These are phyloP conservation scores for Ustilago hordei DNA, from an alignment of 1,284 basidiomycete species.

Conservation along the genomic window DNA sequence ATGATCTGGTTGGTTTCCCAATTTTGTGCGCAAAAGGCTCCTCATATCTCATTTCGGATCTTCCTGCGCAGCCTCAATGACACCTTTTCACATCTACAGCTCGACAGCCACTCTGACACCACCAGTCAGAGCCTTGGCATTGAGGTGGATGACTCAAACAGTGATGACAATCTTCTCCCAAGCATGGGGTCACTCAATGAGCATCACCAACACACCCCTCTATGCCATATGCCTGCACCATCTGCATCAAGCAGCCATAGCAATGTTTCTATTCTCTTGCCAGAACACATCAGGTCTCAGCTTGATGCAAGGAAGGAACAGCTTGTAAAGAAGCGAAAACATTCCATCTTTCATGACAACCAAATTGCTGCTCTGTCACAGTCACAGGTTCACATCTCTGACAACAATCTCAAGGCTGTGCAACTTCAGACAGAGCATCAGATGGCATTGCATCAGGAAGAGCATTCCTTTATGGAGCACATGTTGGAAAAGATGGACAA, in stretches of 20 bases:
- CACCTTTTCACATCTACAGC: background rate
- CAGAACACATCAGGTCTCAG: background rate
- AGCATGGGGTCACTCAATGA: background rate
- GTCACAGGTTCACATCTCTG: constrained; percentile 6
- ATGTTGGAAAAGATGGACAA: constrained; percentile 10
- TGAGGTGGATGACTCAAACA: background rate
- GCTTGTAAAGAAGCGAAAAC: background rate
- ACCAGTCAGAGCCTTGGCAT: too few relatives aligned
- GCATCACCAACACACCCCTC: background rate
- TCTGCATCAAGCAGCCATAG: background rate
- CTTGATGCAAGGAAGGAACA: background rate
- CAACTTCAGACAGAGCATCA: constrained; percentile 1
- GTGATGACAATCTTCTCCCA: background rate
- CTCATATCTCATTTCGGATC: too few relatives aligned
- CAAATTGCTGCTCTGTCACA: background rate
- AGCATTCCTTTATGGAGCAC: constrained; percentile 6
- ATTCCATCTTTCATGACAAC: background rate
- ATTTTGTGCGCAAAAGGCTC: too few relatives aligned
- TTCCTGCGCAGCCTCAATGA: too few relatives aligned
- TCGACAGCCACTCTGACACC: background rate
- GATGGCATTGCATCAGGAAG: constrained; percentile 1
- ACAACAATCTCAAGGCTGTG: constrained; percentile 1
- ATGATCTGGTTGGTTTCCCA: too few relatives aligned
- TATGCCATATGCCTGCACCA: background rate
- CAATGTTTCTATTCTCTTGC: background rate